Percentiles rank a stretch among this genome's conserved stretches.
Conservation (phyloP, 495 filamentous ascomycete species). For the Penicillium riverlandense region DNA sequence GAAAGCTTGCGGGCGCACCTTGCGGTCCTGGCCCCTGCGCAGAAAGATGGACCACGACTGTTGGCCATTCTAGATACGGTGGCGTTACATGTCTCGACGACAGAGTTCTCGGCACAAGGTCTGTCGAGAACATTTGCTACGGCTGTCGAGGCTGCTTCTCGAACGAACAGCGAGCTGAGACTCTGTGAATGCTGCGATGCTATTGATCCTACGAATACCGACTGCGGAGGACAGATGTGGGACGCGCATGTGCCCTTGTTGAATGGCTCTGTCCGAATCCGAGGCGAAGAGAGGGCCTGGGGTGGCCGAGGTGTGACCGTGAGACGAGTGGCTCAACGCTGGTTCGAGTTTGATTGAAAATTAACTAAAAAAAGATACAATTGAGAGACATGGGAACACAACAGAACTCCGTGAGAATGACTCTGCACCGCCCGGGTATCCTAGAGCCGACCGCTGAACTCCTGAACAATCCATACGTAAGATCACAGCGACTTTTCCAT, state of each 20-base stretch:
- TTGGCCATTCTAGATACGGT: conserved; percentile 63
- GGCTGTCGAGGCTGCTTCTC: conserved; percentile 56
- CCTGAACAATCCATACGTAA: conserved; percentile 18
- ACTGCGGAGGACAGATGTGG: conserved; percentile 36
- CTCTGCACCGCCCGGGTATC: conserved; percentile 35
- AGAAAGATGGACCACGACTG: conserved; percentile 5
- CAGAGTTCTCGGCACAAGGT: conserved; percentile 80
- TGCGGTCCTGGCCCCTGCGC: conserved; percentile 35
- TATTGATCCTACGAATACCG: conserved; percentile 13
- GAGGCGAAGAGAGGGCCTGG: conserved; percentile 51
- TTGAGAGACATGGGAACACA: conserved; percentile 8
- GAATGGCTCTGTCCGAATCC: conserved; percentile 48
- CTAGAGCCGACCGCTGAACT: conserved; percentile 34
- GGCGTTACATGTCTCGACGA: conserved; percentile 59
- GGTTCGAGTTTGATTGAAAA: conserved; percentile 55
- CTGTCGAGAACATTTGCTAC: conserved; percentile 60
- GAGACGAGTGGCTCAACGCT: conserved; percentile 56
- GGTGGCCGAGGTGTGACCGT: conserved; percentile 62
- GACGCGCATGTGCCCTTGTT: conserved; percentile 55
- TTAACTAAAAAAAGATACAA: not conserved
- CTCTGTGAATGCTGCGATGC: conserved; percentile 38
- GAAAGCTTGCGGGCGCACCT: conserved; percentile 73
- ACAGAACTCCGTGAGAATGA: conserved; percentile 18
- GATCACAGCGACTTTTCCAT: conserved; percentile 86
- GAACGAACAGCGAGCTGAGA: conserved; percentile 22